Conservation (phyloP, 176 grass and related monocot genomes). For the Zoysia japonica region DNA sequence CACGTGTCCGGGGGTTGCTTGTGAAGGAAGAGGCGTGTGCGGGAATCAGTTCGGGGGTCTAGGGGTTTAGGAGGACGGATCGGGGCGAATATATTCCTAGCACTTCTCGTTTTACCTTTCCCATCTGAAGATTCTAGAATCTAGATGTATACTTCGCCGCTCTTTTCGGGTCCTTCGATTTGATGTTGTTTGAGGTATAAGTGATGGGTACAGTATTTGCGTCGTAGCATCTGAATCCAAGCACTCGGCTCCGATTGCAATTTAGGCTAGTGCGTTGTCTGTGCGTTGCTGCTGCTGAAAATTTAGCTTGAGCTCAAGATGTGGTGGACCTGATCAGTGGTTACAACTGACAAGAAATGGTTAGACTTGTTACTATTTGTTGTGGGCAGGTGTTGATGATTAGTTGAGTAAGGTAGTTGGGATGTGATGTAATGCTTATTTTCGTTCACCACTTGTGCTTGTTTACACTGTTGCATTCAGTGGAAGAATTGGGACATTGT, state of each 20-base stretch:
- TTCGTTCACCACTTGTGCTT: background rate
- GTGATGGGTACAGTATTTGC: background rate
- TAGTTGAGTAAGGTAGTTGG: background rate
- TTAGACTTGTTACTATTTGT: background rate
- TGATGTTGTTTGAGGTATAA: background rate
- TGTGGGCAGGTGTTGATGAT: background rate
- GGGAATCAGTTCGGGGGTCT: background rate
- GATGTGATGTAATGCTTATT: background rate
- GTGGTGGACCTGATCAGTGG: background rate
- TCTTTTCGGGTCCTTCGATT: background rate
- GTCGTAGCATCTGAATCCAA: background rate
- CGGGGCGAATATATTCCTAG: slow-evolving; percentile 21
- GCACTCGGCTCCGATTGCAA: background rate
- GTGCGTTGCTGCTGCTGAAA: too few relatives aligned
- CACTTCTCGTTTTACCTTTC: background rate
- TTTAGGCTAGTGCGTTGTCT: background rate
- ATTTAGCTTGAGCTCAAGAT: background rate
- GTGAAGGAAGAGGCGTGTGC: background rate
- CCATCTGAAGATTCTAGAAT: background rate
- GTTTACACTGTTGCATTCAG: background rate
- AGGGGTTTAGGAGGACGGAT: slow-evolving; percentile 3
- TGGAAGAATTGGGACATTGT: background rate
- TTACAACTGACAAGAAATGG: background rate
- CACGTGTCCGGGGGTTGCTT: background rate
- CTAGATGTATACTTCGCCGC: background rate